phyloP scores from a whole-genome alignment of 1,284 basidiomycete species.

The Agroathelia rolfsii region DNA sequence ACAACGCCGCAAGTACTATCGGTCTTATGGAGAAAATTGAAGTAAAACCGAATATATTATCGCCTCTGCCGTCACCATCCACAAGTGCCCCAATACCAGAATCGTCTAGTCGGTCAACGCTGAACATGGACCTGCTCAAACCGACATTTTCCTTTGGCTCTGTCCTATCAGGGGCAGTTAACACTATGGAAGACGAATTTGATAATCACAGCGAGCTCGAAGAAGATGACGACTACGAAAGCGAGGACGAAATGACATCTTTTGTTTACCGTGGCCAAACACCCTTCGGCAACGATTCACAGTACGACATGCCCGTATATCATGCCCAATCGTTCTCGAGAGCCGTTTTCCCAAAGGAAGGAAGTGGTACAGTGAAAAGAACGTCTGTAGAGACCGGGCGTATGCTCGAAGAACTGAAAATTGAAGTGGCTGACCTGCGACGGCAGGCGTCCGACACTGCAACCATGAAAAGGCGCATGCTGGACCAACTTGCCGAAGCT shows the following conservation, averaged over 20 bases:
- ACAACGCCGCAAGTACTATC: conserved; percentile 18
- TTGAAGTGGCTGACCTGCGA: conserved; percentile 49
- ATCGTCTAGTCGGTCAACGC: conserved; percentile 1
- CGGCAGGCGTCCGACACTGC: conserved; percentile 58
- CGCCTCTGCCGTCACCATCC: conserved; percentile 2
- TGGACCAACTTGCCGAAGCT: conserved; percentile 53
- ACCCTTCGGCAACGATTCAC: too few species aligned
- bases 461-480: conserved; percentile 46
- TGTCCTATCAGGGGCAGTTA: conserved; percentile 11
- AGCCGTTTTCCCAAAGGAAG: conserved; percentile 26
- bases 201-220: conserved; percentile 19
- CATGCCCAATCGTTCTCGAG: conserved; percentile 18
- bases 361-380: too few species aligned
- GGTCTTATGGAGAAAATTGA: conserved; percentile 27
- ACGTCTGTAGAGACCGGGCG: conserved; percentile 11
- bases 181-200: conserved; percentile 10
- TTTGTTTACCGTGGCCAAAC: too few species aligned
- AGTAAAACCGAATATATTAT: conserved; percentile 5
- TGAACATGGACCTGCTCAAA: conserved; percentile 1
- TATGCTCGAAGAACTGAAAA: conserved; percentile 47
- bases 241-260: conserved; percentile 46
- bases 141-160: conserved; percentile 9
- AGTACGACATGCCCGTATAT: conserved; percentile 13
- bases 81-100: conserved; percentile 4
- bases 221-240: conserved; percentile 45